These are phyloP conservation scores for Xylariaceae sp. DNA, from an alignment of 2,329 filamentous ascomycete genomes.

Conservation along the genomic window DNA sequence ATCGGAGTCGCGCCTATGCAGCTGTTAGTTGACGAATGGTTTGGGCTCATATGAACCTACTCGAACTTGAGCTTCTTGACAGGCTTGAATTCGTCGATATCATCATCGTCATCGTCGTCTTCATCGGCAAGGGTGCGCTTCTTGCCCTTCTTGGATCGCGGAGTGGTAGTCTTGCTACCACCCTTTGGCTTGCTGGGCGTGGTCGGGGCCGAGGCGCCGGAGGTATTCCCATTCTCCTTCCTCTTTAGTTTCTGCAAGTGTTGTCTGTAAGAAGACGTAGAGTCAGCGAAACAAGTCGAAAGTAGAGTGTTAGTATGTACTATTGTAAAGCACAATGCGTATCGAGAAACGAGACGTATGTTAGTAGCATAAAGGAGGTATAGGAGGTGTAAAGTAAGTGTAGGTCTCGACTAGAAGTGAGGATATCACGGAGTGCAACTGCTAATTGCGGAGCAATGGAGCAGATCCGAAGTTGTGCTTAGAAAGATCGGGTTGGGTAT, in stretches of 20 bases:
- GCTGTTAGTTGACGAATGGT: not conserved
- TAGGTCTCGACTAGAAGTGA: slow-evolving; percentile 35
- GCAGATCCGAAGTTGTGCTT: slow-evolving; percentile 35
- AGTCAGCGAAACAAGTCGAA: slow-evolving; percentile 11
- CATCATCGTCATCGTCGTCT: slow-evolving; percentile 9
- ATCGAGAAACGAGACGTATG: not conserved
- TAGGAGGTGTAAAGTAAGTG: slow-evolving; percentile 32
- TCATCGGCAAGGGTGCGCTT: not conserved
- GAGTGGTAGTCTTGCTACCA: not conserved
- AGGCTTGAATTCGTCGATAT: not conserved
- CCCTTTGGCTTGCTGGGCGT: slow-evolving; percentile 3
- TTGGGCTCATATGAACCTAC: slow-evolving; percentile 9
- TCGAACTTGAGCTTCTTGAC: slow-evolving; percentile 15
- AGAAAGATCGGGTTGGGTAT: slow-evolving; percentile 13
- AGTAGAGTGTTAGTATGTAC: slow-evolving; percentile 2
- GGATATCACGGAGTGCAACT: slow-evolving; percentile 32
- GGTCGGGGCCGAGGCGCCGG: not conserved
- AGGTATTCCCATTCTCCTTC: slow-evolving; percentile 19
- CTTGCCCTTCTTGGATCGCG: not conserved
- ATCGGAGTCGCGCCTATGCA: not conserved
- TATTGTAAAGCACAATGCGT: not conserved
- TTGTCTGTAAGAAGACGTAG: slow-evolving; percentile 33
- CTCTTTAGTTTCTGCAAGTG: slow-evolving; percentile 43
- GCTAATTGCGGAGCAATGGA: slow-evolving; percentile 35
- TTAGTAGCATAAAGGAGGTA: not conserved